phyloP scores from a whole-genome alignment of 345 rosid genomes.

The Dipteronia dyeriana region DNA sequence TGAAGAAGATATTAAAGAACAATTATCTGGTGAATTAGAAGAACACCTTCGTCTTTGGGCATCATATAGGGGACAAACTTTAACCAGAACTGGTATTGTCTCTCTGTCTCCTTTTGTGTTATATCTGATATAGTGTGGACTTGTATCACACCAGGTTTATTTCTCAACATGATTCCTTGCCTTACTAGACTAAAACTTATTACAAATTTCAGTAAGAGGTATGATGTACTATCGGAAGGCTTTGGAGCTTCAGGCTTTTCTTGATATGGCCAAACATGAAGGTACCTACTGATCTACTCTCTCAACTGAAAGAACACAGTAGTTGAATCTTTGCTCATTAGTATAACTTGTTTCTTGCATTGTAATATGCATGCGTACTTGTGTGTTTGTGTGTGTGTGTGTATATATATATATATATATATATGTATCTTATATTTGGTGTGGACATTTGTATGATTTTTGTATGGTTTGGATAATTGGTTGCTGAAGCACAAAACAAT shows the following conservation, averaged over 20 bases:
- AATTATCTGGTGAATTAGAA: constrained; percentile 48
- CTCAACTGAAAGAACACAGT: constrained; percentile 3
- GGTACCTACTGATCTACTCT: constrained; percentile 41
- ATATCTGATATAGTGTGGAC: background rate
- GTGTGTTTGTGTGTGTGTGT: too few species aligned
- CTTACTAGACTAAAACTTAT: constrained; percentile 18
- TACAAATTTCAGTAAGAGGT: constrained; percentile 76
- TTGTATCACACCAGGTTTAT: background rate
- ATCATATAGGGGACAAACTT: constrained; percentile 94
- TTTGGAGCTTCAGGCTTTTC: constrained; percentile 98
- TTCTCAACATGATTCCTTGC: background rate
- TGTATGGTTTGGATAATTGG: too few species aligned
- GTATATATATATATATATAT: too few species aligned
- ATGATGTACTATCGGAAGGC: constrained; percentile 99
- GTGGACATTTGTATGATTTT: too few species aligned
- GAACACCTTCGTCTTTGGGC: constrained; percentile 95
- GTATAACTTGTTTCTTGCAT: background rate
- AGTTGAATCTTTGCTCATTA: background rate
- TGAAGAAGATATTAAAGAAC: constrained; percentile 72
- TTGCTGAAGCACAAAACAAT: too few species aligned
- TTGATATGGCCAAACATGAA: constrained; percentile 98
- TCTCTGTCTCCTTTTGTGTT: background rate
- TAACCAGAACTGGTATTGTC: constrained; percentile 89
- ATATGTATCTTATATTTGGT: too few species aligned
- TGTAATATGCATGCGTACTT: background rate